Evolutionary conservation across 2,329 filamentous ascomycete species (phyloP).

Genomic region (Apiospora kogelbergensis): DNA sequence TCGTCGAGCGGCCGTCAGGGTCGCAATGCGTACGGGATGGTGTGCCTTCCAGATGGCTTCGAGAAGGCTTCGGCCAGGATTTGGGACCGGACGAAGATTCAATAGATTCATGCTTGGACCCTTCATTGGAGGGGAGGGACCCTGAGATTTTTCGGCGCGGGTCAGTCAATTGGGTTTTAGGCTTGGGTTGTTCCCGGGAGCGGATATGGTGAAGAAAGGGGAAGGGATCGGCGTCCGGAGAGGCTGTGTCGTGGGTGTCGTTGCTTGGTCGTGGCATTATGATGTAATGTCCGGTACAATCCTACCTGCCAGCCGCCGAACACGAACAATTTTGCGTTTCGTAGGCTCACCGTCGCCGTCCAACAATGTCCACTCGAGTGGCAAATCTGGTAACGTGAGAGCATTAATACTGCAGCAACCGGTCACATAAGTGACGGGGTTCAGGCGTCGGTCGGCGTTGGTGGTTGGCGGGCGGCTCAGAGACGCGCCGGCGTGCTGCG

Average conservation of each 20-base stretch:
- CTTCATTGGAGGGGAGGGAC: background rate
- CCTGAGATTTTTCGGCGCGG: background rate
- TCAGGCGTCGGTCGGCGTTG: background rate
- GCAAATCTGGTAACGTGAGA: background rate
- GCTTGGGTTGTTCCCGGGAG: background rate
- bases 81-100: background rate
- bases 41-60: conserved; percentile 7
- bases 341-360: background rate
- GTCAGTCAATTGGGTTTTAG: background rate
- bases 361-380: background rate
- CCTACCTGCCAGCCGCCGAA: background rate
- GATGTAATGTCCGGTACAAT: conserved; percentile 5
- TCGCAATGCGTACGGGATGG: conserved; percentile 2
- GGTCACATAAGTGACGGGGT: background rate
- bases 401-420: background rate
- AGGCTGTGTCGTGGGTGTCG: conserved; percentile 8
- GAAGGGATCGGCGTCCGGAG: conserved; percentile 5
- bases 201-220: background rate
- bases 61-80: conserved; percentile 3
- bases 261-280: conserved; percentile 3
- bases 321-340: conserved; percentile 2
- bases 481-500: background rate
- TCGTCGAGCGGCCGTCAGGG: conserved; percentile 1
- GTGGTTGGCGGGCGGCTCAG: background rate
- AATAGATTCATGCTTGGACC: conserved; percentile 6